These are phyloP conservation scores for Nepenthes alata DNA, from an alignment of 179 eudicot genomes.

Conservation along the genomic window DNA sequence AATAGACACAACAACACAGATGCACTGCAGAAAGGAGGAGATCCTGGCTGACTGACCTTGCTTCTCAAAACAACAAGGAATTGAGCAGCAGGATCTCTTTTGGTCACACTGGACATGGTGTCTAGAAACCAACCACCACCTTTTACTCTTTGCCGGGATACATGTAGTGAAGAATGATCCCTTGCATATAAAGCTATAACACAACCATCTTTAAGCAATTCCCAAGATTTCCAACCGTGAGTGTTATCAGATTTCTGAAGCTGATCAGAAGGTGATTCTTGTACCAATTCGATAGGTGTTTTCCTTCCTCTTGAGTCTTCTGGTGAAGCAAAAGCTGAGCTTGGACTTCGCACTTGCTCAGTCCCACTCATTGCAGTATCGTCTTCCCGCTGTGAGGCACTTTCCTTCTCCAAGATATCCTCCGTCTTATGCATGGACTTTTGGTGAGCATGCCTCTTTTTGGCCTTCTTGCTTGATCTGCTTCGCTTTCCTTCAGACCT, in stretches of 20 bases:
- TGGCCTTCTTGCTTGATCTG: conserved; percentile 92
- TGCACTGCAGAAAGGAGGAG: neutral
- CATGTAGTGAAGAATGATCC: conserved; percentile 53
- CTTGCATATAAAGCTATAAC: conserved; percentile 69
- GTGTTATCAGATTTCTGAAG: conserved; percentile 32
- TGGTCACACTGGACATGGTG: conserved; percentile 56
- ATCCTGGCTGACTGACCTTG: conserved; percentile 36
- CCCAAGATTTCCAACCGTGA: conserved; percentile 31
- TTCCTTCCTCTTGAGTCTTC: conserved; percentile 58
- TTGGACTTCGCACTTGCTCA: conserved; percentile 69
- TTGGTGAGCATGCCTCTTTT: conserved; percentile 76
- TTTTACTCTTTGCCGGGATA: conserved; percentile 81
- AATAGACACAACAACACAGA: conserved; percentile 2
- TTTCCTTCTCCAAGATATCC: conserved; percentile 55
- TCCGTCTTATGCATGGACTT: conserved; percentile 59
- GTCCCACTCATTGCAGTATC: conserved; percentile 87
- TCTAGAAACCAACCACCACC: conserved; percentile 98
- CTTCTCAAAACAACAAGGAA: conserved; percentile 67
- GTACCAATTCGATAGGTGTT: conserved; percentile 37
- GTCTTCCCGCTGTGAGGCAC: conserved; percentile 63
- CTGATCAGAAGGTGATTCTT: conserved; percentile 35
- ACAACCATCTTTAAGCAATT: conserved; percentile 73
- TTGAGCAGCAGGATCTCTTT: conserved; percentile 95
- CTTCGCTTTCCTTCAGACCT: conserved; percentile 67
- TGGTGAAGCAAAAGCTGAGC: conserved; percentile 75